These are phyloP conservation scores for Mycena capillaripes DNA, from an alignment of 768 basidiomycete genomes.

Conservation along the genomic window DNA sequence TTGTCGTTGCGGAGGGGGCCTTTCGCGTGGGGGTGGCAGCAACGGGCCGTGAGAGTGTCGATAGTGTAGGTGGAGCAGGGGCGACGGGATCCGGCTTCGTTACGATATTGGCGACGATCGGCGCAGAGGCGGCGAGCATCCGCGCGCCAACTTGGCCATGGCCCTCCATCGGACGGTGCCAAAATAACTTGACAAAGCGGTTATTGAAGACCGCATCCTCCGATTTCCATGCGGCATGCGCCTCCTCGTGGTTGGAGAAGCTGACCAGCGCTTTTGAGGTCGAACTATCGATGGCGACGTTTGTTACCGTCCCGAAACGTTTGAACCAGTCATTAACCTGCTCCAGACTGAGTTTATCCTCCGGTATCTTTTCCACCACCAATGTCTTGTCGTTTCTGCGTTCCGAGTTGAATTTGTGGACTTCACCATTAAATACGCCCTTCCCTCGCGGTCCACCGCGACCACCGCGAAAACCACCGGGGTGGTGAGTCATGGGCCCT, in stretches of 20 bases:
- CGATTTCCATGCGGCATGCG: slow-evolving; percentile 90
- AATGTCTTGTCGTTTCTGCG: slow-evolving; percentile 83
- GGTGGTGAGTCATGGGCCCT: slow-evolving; percentile 42
- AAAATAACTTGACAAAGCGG: slow-evolving; percentile 95
- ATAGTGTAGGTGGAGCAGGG: slow-evolving; percentile 37
- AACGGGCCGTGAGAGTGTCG: slow-evolving; percentile 43
- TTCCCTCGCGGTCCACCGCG: slow-evolving; percentile 64
- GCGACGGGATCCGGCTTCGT: slow-evolving; percentile 51
- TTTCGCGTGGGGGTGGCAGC: slow-evolving; percentile 54
- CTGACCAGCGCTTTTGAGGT: slow-evolving; percentile 89
- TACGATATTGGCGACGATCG: slow-evolving; percentile 75
- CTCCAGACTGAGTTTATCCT: slow-evolving; percentile 82
- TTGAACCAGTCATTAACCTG: slow-evolving; percentile 91
- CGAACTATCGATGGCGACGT: slow-evolving; percentile 86
- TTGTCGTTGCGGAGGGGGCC: slow-evolving; percentile 51
- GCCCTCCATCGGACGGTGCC: slow-evolving; percentile 95
- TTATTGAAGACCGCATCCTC: slow-evolving; percentile 97
- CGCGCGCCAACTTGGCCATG: slow-evolving; percentile 85
- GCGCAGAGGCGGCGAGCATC: slow-evolving; percentile 86
- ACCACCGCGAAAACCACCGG: slow-evolving; percentile 50
- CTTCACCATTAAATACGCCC: slow-evolving; percentile 76
- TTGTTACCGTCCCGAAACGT: slow-evolving; percentile 92
- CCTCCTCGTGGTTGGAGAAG: slow-evolving; percentile 87
- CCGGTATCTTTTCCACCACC: slow-evolving; percentile 95
- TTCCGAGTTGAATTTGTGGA: slow-evolving; percentile 75